These are phyloP conservation scores for Nematocida displodere DNA, from an alignment of 371 early-diverging fungal genomes.

Conservation along the genomic window DNA sequence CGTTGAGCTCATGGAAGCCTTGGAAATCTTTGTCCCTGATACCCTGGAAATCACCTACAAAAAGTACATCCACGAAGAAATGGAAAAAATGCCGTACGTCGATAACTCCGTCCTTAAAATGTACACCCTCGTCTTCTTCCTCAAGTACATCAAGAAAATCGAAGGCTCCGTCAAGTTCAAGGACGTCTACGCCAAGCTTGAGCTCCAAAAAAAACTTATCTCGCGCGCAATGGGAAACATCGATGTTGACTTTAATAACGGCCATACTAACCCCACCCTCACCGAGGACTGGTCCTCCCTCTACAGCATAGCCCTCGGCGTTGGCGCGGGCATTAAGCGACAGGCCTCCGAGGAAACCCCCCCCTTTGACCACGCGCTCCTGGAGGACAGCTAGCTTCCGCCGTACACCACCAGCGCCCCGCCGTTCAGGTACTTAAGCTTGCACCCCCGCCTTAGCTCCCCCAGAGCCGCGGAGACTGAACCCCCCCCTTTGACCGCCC, in stretches of 20 bases:
- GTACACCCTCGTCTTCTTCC: conserved; percentile 40
- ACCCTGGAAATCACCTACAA: conserved; percentile 16
- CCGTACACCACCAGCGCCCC: conserved; percentile 92
- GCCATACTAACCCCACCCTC: neutral
- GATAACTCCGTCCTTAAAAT: conserved; percentile 19
- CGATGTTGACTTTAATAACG: conserved; percentile 9
- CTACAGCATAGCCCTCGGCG: conserved; percentile 17
- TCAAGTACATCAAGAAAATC: conserved; percentile 40
- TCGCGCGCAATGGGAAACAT: conserved; percentile 24
- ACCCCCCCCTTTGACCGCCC: conserved; percentile 54
- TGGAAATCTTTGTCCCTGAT: conserved; percentile 1
- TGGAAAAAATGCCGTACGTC: conserved; percentile 19
- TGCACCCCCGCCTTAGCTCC: conserved; percentile 67
- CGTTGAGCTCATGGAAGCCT: neutral
- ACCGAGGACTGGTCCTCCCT: conserved; percentile 35
- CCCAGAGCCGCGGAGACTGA: conserved; percentile 73
- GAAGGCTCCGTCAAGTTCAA: conserved; percentile 29
- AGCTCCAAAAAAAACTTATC: conserved; percentile 38
- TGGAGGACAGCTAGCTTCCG: neutral
- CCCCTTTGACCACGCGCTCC: neutral
- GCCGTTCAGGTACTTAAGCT: conserved; percentile 76
- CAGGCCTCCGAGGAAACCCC: neutral
- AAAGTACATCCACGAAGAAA: conserved; percentile 15
- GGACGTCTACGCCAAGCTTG: conserved; percentile 31
- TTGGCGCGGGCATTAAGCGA: neutral